Evolutionary conservation across 257 asterid species (phyloP).

Genomic region (Solanum okadae): DNA sequence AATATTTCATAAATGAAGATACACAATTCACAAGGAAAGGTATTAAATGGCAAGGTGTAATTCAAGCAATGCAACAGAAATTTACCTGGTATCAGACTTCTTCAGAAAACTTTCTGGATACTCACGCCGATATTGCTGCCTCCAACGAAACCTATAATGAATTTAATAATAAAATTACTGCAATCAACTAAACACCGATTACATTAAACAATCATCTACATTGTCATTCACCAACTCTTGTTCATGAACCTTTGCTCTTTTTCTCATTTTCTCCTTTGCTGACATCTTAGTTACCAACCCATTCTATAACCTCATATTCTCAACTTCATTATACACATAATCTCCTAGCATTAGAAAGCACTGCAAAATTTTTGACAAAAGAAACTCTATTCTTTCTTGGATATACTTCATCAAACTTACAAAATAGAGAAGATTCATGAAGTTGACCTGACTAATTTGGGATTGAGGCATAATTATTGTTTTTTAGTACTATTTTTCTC

Average conservation of each 20-base stretch:
- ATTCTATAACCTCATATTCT: background rate
- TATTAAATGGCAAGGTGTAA: background rate
- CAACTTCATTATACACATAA: background rate
- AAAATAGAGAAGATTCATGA: background rate
- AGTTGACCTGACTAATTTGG: background rate
- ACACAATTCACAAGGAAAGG: background rate
- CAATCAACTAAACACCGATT: background rate
- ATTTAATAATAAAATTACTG: background rate
- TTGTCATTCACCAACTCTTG: background rate
- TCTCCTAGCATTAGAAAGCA: background rate
- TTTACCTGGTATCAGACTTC: conserved; percentile 72
- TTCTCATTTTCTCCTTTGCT: background rate
- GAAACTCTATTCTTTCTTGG: background rate
- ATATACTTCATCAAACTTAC: background rate
- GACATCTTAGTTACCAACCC: background rate
- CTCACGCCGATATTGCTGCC: conserved; percentile 70
- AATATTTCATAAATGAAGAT: background rate
- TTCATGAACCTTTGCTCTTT: background rate
- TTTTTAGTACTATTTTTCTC: background rate
- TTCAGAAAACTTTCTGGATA: conserved; percentile 76
- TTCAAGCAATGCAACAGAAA: background rate
- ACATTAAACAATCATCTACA: background rate
- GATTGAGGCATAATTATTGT: background rate
- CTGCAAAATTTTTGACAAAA: background rate
- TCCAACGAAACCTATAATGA: conserved; percentile 73